phyloP scores from a whole-genome alignment of 139 green algal species.

The Axilococcus clingmanii region DNA sequence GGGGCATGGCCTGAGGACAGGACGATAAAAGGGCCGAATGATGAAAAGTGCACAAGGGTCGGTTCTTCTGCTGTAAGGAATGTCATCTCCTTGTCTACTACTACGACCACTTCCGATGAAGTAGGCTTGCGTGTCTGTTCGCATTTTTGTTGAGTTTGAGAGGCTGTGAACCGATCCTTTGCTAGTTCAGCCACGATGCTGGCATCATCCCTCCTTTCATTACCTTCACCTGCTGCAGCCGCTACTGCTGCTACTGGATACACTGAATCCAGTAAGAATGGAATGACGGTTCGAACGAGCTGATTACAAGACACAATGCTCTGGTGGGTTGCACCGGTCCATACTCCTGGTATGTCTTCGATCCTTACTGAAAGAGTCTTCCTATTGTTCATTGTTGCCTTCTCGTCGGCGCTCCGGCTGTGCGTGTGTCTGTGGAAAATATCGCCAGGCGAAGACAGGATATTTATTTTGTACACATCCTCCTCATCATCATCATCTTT shows the following conservation, averaged over 20 bases:
- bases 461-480: no score
- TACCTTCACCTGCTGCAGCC: not conserved
- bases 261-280: conserved; percentile 1
- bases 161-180: not conserved
- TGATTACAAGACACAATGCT: conserved; percentile 13
- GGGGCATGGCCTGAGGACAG: not conserved
- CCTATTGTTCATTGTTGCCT: not conserved
- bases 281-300: not conserved
- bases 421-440: no score
- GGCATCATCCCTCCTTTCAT: not conserved
- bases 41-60: not conserved
- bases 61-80: not conserved
- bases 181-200: not conserved
- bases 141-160: not conserved
- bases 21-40: not conserved
- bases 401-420: no score
- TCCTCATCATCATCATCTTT: no score
- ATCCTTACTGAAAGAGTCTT: conserved; percentile 4
- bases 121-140: not conserved
- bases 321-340: conserved; percentile 5
- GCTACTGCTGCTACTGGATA: not conserved
- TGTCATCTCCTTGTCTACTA: not conserved
- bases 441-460: no score
- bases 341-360: conserved; percentile 9
- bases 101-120: not conserved